Evolutionary conservation across 495 filamentous ascomycete genomes (phyloP).

Genomic region (Apiosordaria backusii): DNA sequence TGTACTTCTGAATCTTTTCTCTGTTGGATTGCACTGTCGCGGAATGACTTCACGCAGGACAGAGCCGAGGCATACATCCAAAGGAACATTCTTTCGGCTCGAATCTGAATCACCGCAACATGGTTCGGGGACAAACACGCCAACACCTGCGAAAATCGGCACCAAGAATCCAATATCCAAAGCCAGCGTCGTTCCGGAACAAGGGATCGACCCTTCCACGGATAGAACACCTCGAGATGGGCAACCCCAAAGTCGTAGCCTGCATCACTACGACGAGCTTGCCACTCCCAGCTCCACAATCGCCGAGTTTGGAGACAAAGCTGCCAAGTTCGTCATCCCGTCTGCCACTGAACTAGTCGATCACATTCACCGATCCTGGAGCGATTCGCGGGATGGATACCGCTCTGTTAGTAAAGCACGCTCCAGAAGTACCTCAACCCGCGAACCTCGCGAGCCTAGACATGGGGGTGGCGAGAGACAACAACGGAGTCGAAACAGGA

Average conservation of each 20-base stretch:
- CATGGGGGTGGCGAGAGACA: not conserved
- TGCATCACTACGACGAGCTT: conserved; percentile 9
- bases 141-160: not conserved
- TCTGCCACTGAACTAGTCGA: conserved; percentile 10
- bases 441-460: not conserved
- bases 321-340: not conserved
- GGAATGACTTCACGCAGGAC: not conserved
- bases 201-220: not conserved
- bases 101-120: not conserved
- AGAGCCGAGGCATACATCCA: not conserved
- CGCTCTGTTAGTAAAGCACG: not conserved
- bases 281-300: conserved; percentile 13
- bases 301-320: conserved; percentile 13
- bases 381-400: not conserved
- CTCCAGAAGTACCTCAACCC: not conserved
- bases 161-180: not conserved
- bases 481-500: not conserved
- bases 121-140: not conserved
- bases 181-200: not conserved
- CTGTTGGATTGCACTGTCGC: not conserved
- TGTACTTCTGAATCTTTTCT: too few relatives aligned
- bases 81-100: not conserved
- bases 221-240: not conserved
- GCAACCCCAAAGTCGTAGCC: not conserved
- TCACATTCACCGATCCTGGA: conserved; percentile 7